Evolutionary conservation across 73 alveolate genomes (phyloP), one percentile per base, ranked within the genome.

Genomic region (Tetrahymena thermophila): DNA sequence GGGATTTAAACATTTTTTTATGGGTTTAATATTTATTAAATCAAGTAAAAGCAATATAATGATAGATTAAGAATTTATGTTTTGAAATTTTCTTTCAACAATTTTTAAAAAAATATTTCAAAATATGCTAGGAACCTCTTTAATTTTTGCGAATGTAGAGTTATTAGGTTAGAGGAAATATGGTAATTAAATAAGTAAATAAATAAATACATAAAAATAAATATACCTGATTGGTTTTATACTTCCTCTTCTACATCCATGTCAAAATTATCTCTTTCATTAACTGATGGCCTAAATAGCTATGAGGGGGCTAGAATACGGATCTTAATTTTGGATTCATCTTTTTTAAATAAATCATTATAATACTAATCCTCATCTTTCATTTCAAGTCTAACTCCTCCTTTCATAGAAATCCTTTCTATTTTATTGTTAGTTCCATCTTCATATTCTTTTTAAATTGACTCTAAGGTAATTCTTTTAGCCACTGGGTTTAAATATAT

Each of bases 341-440:
- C 35, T 43, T 95, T 89, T 37, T 34, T 89, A 35, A 35, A 56
- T 35, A 95, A 95, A 19, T 85, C 93, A 50, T 31, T 31, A 1
- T 43, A 89, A 7, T 0, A 35, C 16, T 94, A 94, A 42, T 85
- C 35, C 31, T 95, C 93, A 89, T 35, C 35, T 19, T 89, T 16
- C 94, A 35, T 55, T 50, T 43, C 71, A 85, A 85, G 57, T 35
- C 56, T 55, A 19, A 93, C 93, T 56, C 84, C 95, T 19, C 89
- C 89, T 71, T 71, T 71, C 89, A 71, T 71, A 19, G 35, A 31
- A 31, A 71, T 28, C 1, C 43, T 85, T 31, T 89, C 83, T 23
- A 95, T 95, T 34, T 19, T 93, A 89, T 95, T 95, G 35, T 85
- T 95, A 9, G 93, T 89, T 17, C 95, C 93, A 34, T 85, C 85